Percentiles rank a stretch among this genome's conserved stretches.
Evolutionary conservation across 306 rosid genomes (phyloP).

Genomic region (Clitoria ternatea): DNA sequence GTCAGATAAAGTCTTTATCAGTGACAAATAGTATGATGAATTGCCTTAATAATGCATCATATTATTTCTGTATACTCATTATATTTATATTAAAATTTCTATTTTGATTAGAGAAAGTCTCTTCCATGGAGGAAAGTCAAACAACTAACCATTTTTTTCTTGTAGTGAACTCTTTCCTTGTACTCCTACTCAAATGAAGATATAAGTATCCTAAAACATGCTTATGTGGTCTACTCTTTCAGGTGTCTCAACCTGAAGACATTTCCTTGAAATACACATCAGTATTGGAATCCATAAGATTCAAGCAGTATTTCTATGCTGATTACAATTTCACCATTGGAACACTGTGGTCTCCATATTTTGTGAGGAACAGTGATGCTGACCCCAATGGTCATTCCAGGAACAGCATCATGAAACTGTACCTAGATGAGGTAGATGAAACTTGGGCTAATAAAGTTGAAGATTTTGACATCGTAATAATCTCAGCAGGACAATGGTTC

Average conservation of each 20-base stretch:
- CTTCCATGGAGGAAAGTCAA: too few species aligned
- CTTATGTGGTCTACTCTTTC: constrained; percentile 8
- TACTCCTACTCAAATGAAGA: too few species aligned
- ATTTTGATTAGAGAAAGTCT: too few species aligned
- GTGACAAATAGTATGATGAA: too few species aligned
- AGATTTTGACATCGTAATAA: constrained; percentile 59
- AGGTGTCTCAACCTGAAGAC: constrained; percentile 71
- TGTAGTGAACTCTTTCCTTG: too few species aligned
- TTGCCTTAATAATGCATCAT: too few species aligned
- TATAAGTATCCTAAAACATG: too few species aligned
- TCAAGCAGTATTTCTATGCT: constrained; percentile 47
- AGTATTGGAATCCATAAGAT: constrained; percentile 26
- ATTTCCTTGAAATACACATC: constrained; percentile 35
- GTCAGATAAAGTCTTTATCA: too few species aligned
- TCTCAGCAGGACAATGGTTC: constrained; percentile 96
- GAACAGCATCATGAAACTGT: constrained; percentile 51
- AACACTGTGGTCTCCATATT: constrained; percentile 73
- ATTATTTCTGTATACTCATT: too few species aligned
- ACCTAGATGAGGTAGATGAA: constrained; percentile 63
- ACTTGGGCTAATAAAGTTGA: constrained; percentile 53
- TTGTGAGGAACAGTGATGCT: constrained; percentile 50
- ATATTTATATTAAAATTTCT: too few species aligned
- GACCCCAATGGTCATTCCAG: constrained; percentile 41
- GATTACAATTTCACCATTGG: constrained; percentile 76
- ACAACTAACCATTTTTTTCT: too few species aligned